phyloP scores from a whole-genome alignment of 1,284 basidiomycete species.

The Apiotrichum sp. region DNA sequence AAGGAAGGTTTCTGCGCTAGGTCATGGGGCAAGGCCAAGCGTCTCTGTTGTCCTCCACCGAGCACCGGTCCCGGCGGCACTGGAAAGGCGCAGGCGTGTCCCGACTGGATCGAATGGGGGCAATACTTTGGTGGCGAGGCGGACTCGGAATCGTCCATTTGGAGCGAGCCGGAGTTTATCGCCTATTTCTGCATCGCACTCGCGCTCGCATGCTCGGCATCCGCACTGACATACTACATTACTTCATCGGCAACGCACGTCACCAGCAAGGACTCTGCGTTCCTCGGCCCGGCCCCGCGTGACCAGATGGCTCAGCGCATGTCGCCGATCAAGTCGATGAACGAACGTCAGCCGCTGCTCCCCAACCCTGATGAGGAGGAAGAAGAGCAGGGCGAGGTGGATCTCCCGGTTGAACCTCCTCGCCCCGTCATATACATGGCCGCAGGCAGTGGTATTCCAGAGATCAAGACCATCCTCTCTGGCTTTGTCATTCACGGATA shows the following conservation, averaged over 20 bases:
- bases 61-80: constrained; percentile 21
- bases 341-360: constrained; percentile 28
- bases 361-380: not conserved
- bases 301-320: constrained; percentile 6
- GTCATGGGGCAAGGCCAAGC: constrained; percentile 67
- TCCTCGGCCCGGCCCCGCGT: constrained; percentile 51
- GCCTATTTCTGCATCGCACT: constrained; percentile 74
- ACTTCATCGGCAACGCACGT: constrained; percentile 80
- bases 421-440: constrained; percentile 82
- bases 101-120: constrained; percentile 71
- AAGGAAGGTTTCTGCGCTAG: constrained; percentile 82
- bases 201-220: constrained; percentile 63
- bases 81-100: constrained; percentile 50
- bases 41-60: constrained; percentile 65
- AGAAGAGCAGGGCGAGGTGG: constrained; percentile 2
- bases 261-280: constrained; percentile 78
- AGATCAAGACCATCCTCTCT: constrained; percentile 93
- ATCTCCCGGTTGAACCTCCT: constrained; percentile 17
- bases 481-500: constrained; percentile 98
- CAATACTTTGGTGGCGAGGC: constrained; percentile 32
- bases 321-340: constrained; percentile 14
- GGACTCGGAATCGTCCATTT: constrained; percentile 20
- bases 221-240: constrained; percentile 73
- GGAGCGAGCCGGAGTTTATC: constrained; percentile 54
- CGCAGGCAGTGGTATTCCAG: constrained; percentile 91